Base-by-base conservation (phyloP, 257 asterid species). In the Prunella vulgaris region DNA sequence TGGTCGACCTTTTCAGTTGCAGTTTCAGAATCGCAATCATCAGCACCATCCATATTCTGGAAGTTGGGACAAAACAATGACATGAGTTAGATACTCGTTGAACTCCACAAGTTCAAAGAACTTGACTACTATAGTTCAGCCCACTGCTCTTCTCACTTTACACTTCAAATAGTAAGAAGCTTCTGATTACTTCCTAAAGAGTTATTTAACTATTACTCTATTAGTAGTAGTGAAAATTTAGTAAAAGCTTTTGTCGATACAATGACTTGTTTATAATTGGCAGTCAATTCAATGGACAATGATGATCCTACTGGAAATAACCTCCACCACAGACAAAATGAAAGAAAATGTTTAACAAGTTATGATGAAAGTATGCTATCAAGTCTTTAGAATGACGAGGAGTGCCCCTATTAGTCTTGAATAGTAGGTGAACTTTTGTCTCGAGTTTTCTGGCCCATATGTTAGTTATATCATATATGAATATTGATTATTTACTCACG, bases 31-130 rank as follows among this genome's bases (percentile, higher is more conserved):
- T 62, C 77, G 58, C 54, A 27, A 57, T 79, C 91, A 72, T 73
- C 87, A 60, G 71, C 71, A 20, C 12, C 82, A 4, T 81, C 85
- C 90, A 91, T 73, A 67, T 64, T 81, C 97, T 94, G 82, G 77
- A 64, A 84, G 71, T 70, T 46, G 68, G 66, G 77, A 77, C 69
- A 82, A 17, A 69, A 72, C 59, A 76, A 28, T 10, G 22, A 68
- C 66, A 49, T 7, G 14, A 33, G 68, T 62, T 48, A 73, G 18
- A 21, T 42, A 40, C 24, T 32, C 14, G 28, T 33, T 12, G 8
- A 30, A 57, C 25, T 62, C 35, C 10, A 51, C 57, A 57, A 22
- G 49, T 17, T 49, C 32, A 53, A 30, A 22, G 7, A 46, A 42
- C 35, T 46, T 24, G 62, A 61, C 58, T 9, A 2, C 13, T 9